These are phyloP conservation scores for Pichia paraexigua DNA, from an alignment of 805 yeast species.

Conservation along the genomic window DNA sequence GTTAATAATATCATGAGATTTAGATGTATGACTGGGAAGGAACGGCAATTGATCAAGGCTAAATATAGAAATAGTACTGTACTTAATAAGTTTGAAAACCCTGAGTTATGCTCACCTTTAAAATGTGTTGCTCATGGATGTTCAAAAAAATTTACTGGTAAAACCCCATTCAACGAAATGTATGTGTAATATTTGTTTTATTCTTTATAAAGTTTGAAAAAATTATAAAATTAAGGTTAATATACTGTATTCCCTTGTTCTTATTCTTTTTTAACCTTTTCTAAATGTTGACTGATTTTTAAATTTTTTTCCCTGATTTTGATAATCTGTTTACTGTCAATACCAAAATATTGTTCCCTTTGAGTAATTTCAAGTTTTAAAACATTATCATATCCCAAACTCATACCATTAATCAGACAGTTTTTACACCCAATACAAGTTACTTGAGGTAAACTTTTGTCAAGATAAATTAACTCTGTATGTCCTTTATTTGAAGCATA, in stretches of 20 bases:
- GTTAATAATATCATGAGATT: slow-evolving; percentile 49
- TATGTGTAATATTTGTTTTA: slow-evolving; percentile 16
- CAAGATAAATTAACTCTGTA: background rate
- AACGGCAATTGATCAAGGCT: slow-evolving; percentile 4
- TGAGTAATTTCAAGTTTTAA: background rate
- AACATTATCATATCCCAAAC: background rate
- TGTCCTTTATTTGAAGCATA: background rate
- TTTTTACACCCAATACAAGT: slow-evolving; percentile 1
- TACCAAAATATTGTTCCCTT: background rate
- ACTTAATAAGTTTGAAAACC: slow-evolving; percentile 30
- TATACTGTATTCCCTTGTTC: background rate
- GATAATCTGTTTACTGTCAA: background rate
- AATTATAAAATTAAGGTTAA: background rate
- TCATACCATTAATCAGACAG: background rate
- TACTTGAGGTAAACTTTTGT: background rate
- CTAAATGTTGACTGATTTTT: background rate
- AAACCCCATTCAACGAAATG: slow-evolving; percentile 48
- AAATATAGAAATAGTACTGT: slow-evolving; percentile 19
- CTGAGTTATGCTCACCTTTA: slow-evolving; percentile 45
- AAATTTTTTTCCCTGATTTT: background rate
- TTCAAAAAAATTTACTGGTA: slow-evolving; percentile 33
- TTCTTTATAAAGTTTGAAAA: background rate
- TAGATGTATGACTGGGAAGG: slow-evolving; percentile 6
- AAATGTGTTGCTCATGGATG: slow-evolving; percentile 52
- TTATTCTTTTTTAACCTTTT: background rate